phyloP scores from a whole-genome alignment of 345 rosid species.

The Schrenkiella parvula region DNA sequence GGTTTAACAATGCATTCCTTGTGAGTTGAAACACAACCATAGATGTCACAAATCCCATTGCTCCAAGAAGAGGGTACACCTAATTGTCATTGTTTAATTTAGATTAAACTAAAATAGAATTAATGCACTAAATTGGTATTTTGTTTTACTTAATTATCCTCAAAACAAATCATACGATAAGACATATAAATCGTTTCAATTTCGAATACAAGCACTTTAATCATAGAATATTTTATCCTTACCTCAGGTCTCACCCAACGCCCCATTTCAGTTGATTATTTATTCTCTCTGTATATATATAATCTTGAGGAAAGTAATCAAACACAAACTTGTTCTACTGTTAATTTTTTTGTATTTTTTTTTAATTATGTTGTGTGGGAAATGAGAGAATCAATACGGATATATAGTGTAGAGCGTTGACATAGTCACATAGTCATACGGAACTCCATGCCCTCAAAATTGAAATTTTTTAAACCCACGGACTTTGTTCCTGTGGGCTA shows the following conservation, averaged over 20 bases:
- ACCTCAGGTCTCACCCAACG: conserved; percentile 82
- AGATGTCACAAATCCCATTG: conserved; percentile 67
- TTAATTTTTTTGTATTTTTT: not conserved
- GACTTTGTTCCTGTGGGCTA: conserved; percentile 17
- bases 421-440: not conserved
- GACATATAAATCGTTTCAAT: not conserved
- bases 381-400: conserved; percentile 1
- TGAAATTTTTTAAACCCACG: conserved; percentile 3
- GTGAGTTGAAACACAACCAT: conserved; percentile 64
- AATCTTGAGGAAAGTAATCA: not conserved
- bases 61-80: conserved; percentile 76
- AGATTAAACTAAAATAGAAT: not conserved
- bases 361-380: not conserved
- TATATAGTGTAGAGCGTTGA: conserved; percentile 13
- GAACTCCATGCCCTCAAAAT: conserved; percentile 2
- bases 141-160: not conserved
- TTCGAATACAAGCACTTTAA: not conserved
- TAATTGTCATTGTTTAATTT: not conserved
- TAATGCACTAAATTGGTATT: not conserved
- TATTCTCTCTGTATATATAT: not conserved
- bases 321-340: not conserved
- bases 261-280: conserved; percentile 37
- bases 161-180: not conserved
- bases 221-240: not conserved
- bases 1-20: conserved; percentile 53